phyloP scores from a whole-genome alignment of 345 rosid species.

The Orychophragmus violaceus region DNA sequence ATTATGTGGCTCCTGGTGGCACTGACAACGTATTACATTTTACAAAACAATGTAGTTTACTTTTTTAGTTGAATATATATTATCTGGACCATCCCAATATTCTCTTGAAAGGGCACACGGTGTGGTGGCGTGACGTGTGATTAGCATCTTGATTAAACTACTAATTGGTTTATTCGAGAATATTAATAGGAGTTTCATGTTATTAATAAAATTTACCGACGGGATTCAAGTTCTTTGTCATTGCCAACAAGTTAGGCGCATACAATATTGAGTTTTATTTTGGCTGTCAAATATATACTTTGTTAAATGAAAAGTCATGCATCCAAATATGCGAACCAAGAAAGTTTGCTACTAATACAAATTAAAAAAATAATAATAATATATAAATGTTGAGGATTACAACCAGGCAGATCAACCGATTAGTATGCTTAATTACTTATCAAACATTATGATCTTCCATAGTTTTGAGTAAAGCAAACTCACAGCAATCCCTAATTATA shows the following conservation, averaged over 20 bases:
- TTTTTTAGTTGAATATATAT: background rate
- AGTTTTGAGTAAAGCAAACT: background rate
- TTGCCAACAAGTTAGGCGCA: constrained; percentile 10
- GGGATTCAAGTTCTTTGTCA: constrained; percentile 18
- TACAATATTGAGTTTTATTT: background rate
- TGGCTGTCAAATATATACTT: background rate
- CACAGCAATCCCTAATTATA: background rate
- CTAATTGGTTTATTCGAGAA: constrained; percentile 13
- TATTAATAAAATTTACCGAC: background rate
- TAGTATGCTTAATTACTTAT: background rate
- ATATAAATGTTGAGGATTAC: background rate
- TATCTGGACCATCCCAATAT: constrained; percentile 46
- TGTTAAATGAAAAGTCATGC: background rate
- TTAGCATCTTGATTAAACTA: constrained; percentile 25
- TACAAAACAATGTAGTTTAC: no score
- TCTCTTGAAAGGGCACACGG: constrained; percentile 50
- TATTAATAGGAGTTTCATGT: background rate
- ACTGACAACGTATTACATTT: background rate
- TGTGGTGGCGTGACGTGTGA: constrained; percentile 21
- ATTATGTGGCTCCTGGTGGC: constrained; percentile 22
- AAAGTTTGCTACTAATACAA: background rate
- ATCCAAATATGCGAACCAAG: constrained; percentile 5
- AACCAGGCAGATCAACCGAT: background rate
- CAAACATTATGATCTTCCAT: background rate
- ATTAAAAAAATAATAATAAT: background rate